Percentiles rank a stretch among this genome's conserved stretches.
phyloP scores from a whole-genome alignment of 345 rosid species.

The Noccaea bulbosa region DNA sequence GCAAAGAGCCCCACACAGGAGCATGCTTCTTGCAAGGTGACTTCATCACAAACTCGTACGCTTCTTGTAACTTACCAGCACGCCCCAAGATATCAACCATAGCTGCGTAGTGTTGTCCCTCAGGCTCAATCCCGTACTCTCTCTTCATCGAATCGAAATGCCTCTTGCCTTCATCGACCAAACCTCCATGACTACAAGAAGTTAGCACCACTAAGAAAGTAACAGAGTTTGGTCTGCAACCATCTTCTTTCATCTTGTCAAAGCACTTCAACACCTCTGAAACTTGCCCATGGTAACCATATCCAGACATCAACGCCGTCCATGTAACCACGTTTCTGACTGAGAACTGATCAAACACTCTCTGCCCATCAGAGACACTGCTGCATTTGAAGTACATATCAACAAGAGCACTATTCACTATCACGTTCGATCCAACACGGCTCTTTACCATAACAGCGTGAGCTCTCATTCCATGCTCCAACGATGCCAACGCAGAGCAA shows the following conservation, averaged over 20 bases:
- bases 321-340: conserved; percentile 63
- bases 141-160: conserved; percentile 60
- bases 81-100: conserved; percentile 74
- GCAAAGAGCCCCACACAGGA: conserved; percentile 72
- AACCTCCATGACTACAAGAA: conserved; percentile 80
- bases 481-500: conserved; percentile 59
- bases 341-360: conserved; percentile 48
- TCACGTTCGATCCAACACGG: conserved; percentile 52
- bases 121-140: conserved; percentile 62
- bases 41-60: conserved; percentile 58
- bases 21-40: conserved; percentile 65
- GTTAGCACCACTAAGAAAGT: conserved; percentile 70
- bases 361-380: conserved; percentile 53
- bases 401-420: conserved; percentile 64
- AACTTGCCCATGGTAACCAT: conserved; percentile 68
- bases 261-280: conserved; percentile 65
- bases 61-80: conserved; percentile 69
- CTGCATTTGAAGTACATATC: conserved; percentile 87
- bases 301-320: conserved; percentile 76
- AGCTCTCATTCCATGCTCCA: conserved; percentile 64
- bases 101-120: conserved; percentile 68
- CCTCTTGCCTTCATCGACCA: conserved; percentile 59
- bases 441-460: conserved; percentile 64
- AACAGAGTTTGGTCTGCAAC: conserved; percentile 63
- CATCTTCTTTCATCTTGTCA: conserved; percentile 59